Evolutionary conservation across 2,329 filamentous ascomycete genomes (phyloP).

Genomic region (Aspergillus sp.): DNA sequence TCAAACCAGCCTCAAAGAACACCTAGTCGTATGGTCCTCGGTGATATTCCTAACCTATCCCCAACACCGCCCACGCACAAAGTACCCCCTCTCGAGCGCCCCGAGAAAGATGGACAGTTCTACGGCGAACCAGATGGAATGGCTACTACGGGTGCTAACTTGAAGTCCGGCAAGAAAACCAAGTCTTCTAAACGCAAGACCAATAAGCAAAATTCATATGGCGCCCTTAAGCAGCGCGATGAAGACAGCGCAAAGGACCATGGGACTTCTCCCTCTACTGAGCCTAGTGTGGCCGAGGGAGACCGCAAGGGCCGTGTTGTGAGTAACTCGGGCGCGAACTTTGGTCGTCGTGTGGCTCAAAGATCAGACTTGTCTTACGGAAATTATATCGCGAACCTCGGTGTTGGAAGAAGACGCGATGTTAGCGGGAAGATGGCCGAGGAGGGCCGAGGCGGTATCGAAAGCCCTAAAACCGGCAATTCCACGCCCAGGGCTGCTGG

Average conservation of each 20-base stretch:
- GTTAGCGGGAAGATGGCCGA: constrained; percentile 50
- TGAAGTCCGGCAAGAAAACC: constrained; percentile 23
- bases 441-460: constrained; percentile 41
- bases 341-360: constrained; percentile 26
- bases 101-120: constrained; percentile 37
- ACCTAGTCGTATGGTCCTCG: constrained; percentile 32
- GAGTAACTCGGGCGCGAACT: constrained; percentile 43
- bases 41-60: constrained; percentile 36
- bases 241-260: constrained; percentile 25
- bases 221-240: constrained; percentile 33
- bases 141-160: constrained; percentile 22
- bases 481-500: constrained; percentile 38
- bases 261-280: constrained; percentile 6
- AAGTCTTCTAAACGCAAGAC: constrained; percentile 34
- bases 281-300: constrained; percentile 22
- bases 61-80: constrained; percentile 22
- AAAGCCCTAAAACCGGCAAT: constrained; percentile 5
- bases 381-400: constrained; percentile 43
- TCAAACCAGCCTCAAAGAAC: constrained; percentile 24
- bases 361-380: constrained; percentile 39
- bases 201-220: constrained; percentile 35
- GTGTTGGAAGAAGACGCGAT: constrained; percentile 47
- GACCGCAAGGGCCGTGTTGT: constrained; percentile 46
- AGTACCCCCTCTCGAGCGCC: constrained; percentile 28
- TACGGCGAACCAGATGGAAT: constrained; percentile 38